These are phyloP conservation scores for Abrus precatorius DNA, from an alignment of 306 rosid species.

Conservation along the genomic window DNA sequence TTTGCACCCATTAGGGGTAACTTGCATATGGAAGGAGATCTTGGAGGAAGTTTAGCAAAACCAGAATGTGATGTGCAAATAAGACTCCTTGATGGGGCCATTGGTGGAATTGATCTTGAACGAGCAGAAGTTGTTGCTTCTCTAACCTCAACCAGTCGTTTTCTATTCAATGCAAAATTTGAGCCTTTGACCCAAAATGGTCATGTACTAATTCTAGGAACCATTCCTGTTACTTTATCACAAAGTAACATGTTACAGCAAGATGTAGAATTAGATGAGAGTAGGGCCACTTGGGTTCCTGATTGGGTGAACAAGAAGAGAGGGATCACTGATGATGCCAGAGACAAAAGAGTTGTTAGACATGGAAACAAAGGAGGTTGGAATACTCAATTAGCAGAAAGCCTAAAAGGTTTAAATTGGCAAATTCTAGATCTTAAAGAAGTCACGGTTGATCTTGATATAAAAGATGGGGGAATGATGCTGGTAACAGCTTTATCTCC, in stretches of 20 bases:
- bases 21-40: conserved; percentile 99
- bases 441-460: conserved; percentile 87
- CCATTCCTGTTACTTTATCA: conserved; percentile 79
- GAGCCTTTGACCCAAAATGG: conserved; percentile 89
- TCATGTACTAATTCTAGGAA: conserved; percentile 89
- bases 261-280: conserved; percentile 66
- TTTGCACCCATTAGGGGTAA: conserved; percentile 84
- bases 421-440: conserved; percentile 82
- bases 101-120: conserved; percentile 92
- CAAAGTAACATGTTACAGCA: conserved; percentile 64
- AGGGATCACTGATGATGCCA: conserved; percentile 58
- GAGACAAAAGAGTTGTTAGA: conserved; percentile 63
- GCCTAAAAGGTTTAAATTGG: conserved; percentile 88
- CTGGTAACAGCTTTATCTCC: conserved; percentile 90
- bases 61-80: conserved; percentile 98
- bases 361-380: conserved; percentile 84
- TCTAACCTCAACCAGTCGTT: conserved; percentile 81
- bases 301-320: conserved; percentile 76
- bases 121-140: conserved; percentile 95
- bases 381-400: conserved; percentile 79
- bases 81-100: conserved; percentile 92
- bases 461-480: conserved; percentile 99
- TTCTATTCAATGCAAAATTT: conserved; percentile 91
- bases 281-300: conserved; percentile 62
- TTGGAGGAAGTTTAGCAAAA: conserved; percentile 87